Evolutionary conservation across 148 eudicot genomes (phyloP).

Genomic region (Silene uniflora): DNA sequence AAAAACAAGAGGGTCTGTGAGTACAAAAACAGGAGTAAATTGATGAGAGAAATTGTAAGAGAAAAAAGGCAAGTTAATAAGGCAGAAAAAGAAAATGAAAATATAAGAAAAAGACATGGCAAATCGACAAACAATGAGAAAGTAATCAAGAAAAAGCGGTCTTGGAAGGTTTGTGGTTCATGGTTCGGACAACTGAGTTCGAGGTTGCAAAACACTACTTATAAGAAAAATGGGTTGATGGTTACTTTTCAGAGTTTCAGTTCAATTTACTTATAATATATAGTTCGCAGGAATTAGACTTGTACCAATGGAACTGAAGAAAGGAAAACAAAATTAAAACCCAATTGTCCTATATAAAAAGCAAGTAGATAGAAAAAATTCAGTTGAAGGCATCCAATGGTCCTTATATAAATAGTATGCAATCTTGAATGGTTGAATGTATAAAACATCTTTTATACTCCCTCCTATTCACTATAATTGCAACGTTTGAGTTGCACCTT

Average conservation of each 20-base stretch:
- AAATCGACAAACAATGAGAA: background rate
- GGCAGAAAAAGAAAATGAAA: background rate
- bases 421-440: background rate
- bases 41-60: background rate
- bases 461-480: too few species aligned
- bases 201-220: too few species aligned
- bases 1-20: background rate
- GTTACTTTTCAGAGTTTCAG: too few species aligned
- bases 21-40: background rate
- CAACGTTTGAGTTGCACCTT: too few species aligned
- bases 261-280: too few species aligned
- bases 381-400: background rate
- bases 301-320: background rate
- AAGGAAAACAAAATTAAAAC: background rate
- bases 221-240: too few species aligned
- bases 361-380: background rate
- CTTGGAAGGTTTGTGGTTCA: background rate
- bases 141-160: background rate
- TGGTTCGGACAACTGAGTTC: background rate
- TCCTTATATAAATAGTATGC: background rate
- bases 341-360: background rate
- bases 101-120: background rate
- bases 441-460: background rate
- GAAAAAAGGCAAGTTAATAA: background rate
- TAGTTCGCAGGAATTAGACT: too few species aligned